phyloP scores from a whole-genome alignment of 225 moss, liverwort and hornwort genomes.

The Physcomitrium patens region DNA sequence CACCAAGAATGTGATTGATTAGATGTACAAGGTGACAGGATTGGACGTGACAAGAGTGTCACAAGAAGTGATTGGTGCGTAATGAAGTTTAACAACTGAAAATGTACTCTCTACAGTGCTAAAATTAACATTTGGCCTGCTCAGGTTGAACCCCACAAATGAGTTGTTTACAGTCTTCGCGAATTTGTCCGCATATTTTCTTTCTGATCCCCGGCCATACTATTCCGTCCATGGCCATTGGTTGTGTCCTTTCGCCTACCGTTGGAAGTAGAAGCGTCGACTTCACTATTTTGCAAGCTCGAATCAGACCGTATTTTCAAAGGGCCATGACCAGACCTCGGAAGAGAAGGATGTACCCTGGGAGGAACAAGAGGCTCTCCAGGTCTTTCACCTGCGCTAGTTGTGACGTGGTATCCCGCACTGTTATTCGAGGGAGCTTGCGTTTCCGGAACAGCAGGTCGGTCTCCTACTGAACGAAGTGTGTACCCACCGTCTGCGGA shows the following conservation, averaged over 20 bases:
- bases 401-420: neutral
- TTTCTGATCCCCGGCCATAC: slow-evolving; percentile 25
- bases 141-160: neutral
- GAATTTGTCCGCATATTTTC: slow-evolving; percentile 54
- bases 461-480: slow-evolving; percentile 21
- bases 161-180: slow-evolving; percentile 39
- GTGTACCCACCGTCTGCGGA: slow-evolving; percentile 6
- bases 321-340: slow-evolving; percentile 42
- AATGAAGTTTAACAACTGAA: neutral
- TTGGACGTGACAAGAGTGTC: slow-evolving; percentile 20
- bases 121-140: slow-evolving; percentile 3
- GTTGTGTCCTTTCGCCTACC: slow-evolving; percentile 30
- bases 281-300: slow-evolving; percentile 31
- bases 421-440: neutral
- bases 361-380: slow-evolving; percentile 26
- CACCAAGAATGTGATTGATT: slow-evolving; percentile 22
- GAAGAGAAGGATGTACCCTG: slow-evolving; percentile 36
- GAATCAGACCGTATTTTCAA: slow-evolving; percentile 34
- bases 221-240: slow-evolving; percentile 26
- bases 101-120: slow-evolving; percentile 34
- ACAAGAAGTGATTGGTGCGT: neutral
- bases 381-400: slow-evolving; percentile 6
- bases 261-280: slow-evolving; percentile 42
- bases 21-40: slow-evolving; percentile 18
- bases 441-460: slow-evolving; percentile 21